Conservation (phyloP, 371 early-diverging fungal genomes). For the Mortierella sp. region DNA sequence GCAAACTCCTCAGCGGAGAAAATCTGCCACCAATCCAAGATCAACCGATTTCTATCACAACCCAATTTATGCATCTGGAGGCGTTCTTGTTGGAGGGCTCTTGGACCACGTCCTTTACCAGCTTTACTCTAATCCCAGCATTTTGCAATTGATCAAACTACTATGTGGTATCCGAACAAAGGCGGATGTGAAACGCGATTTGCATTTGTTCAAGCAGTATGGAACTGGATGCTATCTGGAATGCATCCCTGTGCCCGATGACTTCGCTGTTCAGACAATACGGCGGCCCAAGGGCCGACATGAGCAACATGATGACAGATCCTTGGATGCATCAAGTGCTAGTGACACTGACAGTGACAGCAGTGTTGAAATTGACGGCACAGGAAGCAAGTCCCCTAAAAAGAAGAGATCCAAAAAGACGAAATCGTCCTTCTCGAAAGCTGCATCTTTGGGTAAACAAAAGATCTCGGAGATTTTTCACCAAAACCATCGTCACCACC, state of each 20-base stretch:
- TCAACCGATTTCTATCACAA: slow-evolving; percentile 52
- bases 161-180: slow-evolving; percentile 63
- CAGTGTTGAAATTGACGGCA: slow-evolving; percentile 13
- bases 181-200: slow-evolving; percentile 51
- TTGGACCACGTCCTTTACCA: slow-evolving; percentile 61
- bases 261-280: slow-evolving; percentile 54
- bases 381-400: background rate
- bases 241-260: slow-evolving; percentile 58
- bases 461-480: slow-evolving; percentile 35
- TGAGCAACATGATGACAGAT: background rate
- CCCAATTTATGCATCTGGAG: slow-evolving; percentile 66
- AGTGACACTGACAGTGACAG: slow-evolving; percentile 8
- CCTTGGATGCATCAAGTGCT: background rate
- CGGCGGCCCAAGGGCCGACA: background rate
- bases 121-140: slow-evolving; percentile 63
- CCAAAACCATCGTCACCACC: slow-evolving; percentile 8
- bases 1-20: slow-evolving; percentile 10
- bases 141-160: slow-evolving; percentile 62
- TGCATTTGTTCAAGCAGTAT: slow-evolving; percentile 43
- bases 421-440: slow-evolving; percentile 21
- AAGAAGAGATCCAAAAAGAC: background rate
- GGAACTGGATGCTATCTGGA: slow-evolving; percentile 55
- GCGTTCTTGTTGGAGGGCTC: slow-evolving; percentile 62
- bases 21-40: background rate
- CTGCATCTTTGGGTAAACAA: slow-evolving; percentile 40